Percentiles rank a stretch among this genome's conserved stretches.
phyloP scores from a whole-genome alignment of 371 early-diverging fungal genomes.

The Rhizopus sp. region DNA sequence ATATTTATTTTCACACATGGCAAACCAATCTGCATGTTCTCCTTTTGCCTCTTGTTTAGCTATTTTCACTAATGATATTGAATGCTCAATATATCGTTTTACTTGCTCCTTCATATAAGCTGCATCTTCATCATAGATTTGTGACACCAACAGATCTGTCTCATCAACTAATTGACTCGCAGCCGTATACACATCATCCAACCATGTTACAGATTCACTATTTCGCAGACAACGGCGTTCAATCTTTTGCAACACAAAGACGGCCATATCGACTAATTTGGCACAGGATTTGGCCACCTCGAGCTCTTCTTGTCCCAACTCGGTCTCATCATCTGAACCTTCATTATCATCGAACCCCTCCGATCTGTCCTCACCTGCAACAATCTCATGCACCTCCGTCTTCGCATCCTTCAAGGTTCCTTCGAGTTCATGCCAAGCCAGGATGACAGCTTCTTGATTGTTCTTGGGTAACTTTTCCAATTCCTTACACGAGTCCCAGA shows the following conservation, averaged over 20 bases:
- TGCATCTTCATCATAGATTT: constrained; percentile 45
- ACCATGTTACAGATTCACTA: constrained; percentile 15
- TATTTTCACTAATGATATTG: constrained; percentile 20
- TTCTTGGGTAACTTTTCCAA: constrained; percentile 25
- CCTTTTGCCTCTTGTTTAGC: constrained; percentile 35
- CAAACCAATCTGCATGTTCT: constrained; percentile 46
- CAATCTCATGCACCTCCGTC: constrained; percentile 37
- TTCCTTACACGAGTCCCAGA: constrained; percentile 47
- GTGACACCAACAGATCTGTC: constrained; percentile 44
- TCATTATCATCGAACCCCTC: constrained; percentile 46
- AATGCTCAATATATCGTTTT: constrained; percentile 23
- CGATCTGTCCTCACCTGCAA: constrained; percentile 33
- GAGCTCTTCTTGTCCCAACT: constrained; percentile 23
- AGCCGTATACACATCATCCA: constrained; percentile 25
- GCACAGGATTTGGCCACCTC: constrained; percentile 35
- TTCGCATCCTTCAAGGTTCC: constrained; percentile 39
- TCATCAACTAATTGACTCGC: constrained; percentile 36
- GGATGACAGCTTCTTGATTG: constrained; percentile 37
- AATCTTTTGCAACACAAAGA: constrained; percentile 39
- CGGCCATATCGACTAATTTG: constrained; percentile 36
- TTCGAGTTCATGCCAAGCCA: constrained; percentile 21
- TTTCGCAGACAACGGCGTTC: constrained; percentile 37
- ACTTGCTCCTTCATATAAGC: constrained; percentile 22
- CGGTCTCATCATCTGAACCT: constrained; percentile 34
- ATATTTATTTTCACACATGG: constrained; percentile 36